Conservation (phyloP, 768 basidiomycete species). For the Termitomyces sp. region DNA sequence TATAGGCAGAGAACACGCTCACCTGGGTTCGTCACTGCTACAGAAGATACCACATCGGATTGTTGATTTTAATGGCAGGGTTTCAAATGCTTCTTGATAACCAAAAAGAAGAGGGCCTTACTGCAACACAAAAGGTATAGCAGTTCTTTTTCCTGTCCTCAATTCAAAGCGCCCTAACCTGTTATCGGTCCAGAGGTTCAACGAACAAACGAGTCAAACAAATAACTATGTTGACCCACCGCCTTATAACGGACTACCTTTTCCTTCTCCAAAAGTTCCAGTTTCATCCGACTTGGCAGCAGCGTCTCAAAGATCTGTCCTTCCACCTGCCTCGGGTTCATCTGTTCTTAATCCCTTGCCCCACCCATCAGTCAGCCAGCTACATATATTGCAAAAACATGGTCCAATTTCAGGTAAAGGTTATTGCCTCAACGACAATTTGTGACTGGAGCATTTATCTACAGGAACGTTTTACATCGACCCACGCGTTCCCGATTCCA, state of each 20-base stretch:
- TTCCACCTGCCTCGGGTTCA: not conserved
- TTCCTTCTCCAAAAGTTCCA: not conserved
- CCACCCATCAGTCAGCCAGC: conserved; percentile 6
- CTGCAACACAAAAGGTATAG: not conserved
- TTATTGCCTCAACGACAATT: not conserved
- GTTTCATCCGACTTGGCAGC: not conserved
- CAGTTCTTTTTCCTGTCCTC: not conserved
- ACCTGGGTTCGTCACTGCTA: not conserved
- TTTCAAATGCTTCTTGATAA: conserved; percentile 6
- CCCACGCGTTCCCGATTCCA: conserved; percentile 24
- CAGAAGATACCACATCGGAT: not conserved
- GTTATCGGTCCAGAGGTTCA: not conserved
- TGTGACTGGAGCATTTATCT: not conserved
- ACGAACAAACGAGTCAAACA: not conserved
- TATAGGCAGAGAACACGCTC: not conserved
- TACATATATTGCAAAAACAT: conserved; percentile 8
- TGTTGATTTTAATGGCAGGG: not conserved
- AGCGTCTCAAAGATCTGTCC: not conserved
- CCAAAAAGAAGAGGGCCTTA: not conserved
- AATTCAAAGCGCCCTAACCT: not conserved
- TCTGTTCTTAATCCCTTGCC: not conserved
- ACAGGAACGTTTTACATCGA: conserved; percentile 38
- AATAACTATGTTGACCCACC: conserved; percentile 4
- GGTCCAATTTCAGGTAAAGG: conserved; percentile 7
- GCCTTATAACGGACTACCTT: conserved; percentile 3